Percentiles rank a stretch among this genome's conserved stretches.
Evolutionary conservation across 371 early-diverging fungal genomes (phyloP).

Genomic region (Fennellomyces sp.): DNA sequence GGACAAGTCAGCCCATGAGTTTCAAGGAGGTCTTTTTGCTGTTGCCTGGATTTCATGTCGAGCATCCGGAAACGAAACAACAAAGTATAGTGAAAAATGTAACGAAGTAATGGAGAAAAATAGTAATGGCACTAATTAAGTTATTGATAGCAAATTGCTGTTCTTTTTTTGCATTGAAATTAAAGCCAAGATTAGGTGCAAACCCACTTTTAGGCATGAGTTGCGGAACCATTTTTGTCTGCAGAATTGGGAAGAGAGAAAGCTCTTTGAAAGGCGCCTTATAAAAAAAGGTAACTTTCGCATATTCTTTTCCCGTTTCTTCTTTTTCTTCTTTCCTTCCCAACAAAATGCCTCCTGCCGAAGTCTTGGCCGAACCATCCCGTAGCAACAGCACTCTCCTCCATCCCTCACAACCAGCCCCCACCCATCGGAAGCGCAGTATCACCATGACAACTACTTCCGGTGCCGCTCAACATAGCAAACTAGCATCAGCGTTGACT

Average conservation of each 20-base stretch:
- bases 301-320: background rate
- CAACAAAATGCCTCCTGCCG: background rate
- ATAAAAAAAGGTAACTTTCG: background rate
- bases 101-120: background rate
- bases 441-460: background rate
- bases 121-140: background rate
- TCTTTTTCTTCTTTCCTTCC: conserved; percentile 4
- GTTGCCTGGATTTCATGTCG: background rate
- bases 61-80: background rate
- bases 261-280: background rate
- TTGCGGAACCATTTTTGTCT: conserved; percentile 9
- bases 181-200: conserved; percentile 1
- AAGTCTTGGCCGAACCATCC: background rate
- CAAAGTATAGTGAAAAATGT: background rate
- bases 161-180: conserved; percentile 2
- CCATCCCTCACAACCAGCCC: background rate
- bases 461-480: background rate
- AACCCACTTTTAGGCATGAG: conserved; percentile 4
- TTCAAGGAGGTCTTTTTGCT: conserved; percentile 4
- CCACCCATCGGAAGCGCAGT: background rate
- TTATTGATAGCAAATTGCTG: background rate
- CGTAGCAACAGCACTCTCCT: conserved; percentile 1
- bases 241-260: background rate
- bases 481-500: background rate
- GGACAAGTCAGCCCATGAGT: conserved; percentile 6